Base-by-base conservation (phyloP, 2,329 filamentous ascomycete species). In the Colletotrichum sp. region DNA sequence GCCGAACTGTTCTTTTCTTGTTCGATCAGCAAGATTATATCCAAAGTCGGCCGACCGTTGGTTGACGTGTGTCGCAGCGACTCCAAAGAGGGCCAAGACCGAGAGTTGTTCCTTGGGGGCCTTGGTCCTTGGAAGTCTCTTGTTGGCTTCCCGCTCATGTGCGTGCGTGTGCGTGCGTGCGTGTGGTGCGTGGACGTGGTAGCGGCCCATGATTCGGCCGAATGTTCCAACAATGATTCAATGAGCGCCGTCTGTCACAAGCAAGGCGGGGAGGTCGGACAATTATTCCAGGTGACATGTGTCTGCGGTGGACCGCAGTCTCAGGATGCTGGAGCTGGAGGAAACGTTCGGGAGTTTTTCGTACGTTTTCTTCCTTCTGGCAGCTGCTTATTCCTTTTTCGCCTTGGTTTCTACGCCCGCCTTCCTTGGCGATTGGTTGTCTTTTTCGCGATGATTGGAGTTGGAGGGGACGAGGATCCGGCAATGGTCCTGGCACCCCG, bases 231-330 rank as follows among this genome's bases (percentile, higher is more conserved):
- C 30, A 28, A 38, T 38, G 36, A 38, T 38, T 63, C 26, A 34
- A 21, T 12, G 12, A 16, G 2, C 10, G 32, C 43, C 43, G 6
- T 24, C 43, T 21, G 43, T 52, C 43, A 52, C n/a, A 52, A 52
- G 43, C n/a, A 36, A 64, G 43, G 43, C 63, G 57, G 57, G 58
- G 58, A n/a, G 28, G 65, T 76, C 74, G 74, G 71, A 66, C 57
- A 65, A 43, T 63, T 74, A 74, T 66, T 52, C n/a, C 24, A 30
- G 43, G 55, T 64, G 63, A 65, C 70, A 75, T 68, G 43, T 73
- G 69, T 75, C 64, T 64, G 68, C 32, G 26, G 70, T 75, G 73
- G 70, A 68, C 60, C 52, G 15, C 21, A 38, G 64, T 73, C 24
- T 65, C 64, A 68, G 64, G 57, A 63, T 16, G 9, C 28, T 38